These are phyloP conservation scores for Hypericum androsaemum DNA, from an alignment of 345 rosid species.

Conservation along the genomic window DNA sequence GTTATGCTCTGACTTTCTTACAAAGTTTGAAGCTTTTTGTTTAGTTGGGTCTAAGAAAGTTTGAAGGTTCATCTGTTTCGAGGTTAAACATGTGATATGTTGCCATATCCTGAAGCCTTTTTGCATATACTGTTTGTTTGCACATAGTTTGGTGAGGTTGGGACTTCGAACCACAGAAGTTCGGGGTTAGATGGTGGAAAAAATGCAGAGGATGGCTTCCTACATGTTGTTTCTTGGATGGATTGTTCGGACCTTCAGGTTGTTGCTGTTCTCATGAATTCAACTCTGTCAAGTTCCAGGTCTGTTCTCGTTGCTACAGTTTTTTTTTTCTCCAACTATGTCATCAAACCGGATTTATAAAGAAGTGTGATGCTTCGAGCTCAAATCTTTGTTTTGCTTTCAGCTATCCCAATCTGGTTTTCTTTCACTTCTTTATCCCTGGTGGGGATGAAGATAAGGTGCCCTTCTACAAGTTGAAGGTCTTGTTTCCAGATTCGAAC, in stretches of 20 bases:
- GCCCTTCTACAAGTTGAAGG: constrained; percentile 36
- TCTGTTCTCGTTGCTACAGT: constrained; percentile 1
- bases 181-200: neutral
- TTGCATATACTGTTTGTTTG: neutral
- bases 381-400: constrained; percentile 4
- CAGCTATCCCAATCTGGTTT: constrained; percentile 28
- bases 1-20: neutral
- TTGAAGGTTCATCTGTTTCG: too few species aligned
- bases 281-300: constrained; percentile 39
- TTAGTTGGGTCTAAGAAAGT: neutral
- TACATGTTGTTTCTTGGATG: constrained; percentile 40
- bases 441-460: constrained; percentile 27
- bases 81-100: neutral
- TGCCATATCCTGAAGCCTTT: neutral
- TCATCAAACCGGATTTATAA: too few species aligned
- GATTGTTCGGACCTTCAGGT: constrained; percentile 34
- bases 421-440: constrained; percentile 37
- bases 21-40: neutral
- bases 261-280: constrained; percentile 34
- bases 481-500: constrained; percentile 34
- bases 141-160: constrained; percentile 3
- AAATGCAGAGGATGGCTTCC: constrained; percentile 17
- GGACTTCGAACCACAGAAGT: constrained; percentile 6
- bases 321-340: too few species aligned
- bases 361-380: neutral